Evolutionary conservation across 768 basidiomycete genomes (phyloP), one percentile per base, ranked within the genome.

Genomic region (Rhizopogon salebrosus): DNA sequence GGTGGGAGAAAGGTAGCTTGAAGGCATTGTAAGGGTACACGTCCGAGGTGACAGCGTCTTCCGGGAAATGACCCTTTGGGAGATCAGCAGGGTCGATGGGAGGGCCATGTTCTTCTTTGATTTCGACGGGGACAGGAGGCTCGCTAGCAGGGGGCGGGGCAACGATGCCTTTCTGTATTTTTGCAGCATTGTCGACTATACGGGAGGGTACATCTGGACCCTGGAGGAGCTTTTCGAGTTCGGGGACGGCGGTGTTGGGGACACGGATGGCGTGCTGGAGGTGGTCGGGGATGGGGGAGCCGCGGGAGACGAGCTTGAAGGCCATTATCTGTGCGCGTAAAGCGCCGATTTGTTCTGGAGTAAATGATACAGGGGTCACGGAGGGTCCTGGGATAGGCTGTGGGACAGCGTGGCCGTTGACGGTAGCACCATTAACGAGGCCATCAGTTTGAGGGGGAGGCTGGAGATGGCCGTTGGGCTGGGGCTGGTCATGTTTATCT

Each of bases 21-120:
- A 83, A 95, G 18, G 94, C 86, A 66, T 95, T 95, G 74, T 94
- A 95, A 2, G 94, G 94, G 62, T 95, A 93, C 54, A 95, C 85
- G 37, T 83, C 81, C 0, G 92, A 93, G 53, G 81, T 76, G 49
- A 80, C 73, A 64, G 95, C 83, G 64, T 89, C 87, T 55, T 95
- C 92, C 27, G 89, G 74, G 69, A 83, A 85, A 5, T 83, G 82
- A 0, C 84, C 87, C 57, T 87, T 87, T 23, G 90, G 85, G 41
- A 85, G 64, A 56, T 87, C 82, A 2, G 78, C 72, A 8, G 79
- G 70, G 50, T 84, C 78, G 6, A 81, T 68, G 34, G 76, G 65
- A 6, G 71, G 56, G 11, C 75, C 69, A 10, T 74, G 64, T 35
- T 87, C 83, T 58, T 78, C 71, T 56, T 87, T 85, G 54, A 18